A percentile compares a stretch with the other conserved stretches of the same genome.
phyloP scores from a whole-genome alignment of 495 filamentous ascomycete genomes.

The Paragyromitra xinjiangensis region DNA sequence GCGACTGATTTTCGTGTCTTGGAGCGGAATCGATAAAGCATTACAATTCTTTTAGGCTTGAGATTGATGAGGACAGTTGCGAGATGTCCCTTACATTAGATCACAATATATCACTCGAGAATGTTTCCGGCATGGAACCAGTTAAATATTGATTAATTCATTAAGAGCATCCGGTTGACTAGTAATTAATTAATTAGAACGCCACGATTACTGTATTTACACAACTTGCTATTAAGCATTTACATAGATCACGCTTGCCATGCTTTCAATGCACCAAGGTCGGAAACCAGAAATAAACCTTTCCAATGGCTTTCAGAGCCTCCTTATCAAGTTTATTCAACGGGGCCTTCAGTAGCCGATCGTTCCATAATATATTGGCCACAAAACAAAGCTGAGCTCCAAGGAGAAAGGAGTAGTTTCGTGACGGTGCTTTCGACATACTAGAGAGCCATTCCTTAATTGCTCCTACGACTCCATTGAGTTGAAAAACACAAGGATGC shows the following conservation, averaged over 20 bases:
- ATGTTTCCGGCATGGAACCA: too few species aligned
- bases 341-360: background rate
- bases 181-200: too few species aligned
- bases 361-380: background rate
- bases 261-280: background rate
- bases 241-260: background rate
- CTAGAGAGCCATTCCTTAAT: too few species aligned
- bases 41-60: background rate
- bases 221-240: too few species aligned
- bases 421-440: too few species aligned
- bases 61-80: background rate
- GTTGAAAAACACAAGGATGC: too few species aligned
- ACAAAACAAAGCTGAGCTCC: too few species aligned
- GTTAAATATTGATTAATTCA: too few species aligned
- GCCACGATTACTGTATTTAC: too few species aligned
- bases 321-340: slow-evolving; percentile 15
- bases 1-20: background rate
- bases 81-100: background rate
- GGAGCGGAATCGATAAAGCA: background rate
- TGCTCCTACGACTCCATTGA: too few species aligned
- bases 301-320: background rate
- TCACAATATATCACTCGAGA: slow-evolving; percentile 30
- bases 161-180: too few species aligned
- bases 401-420: too few species aligned
- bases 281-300: background rate